phyloP scores from a whole-genome alignment of 805 yeast genomes.

The Jamesozyma lodderae region DNA sequence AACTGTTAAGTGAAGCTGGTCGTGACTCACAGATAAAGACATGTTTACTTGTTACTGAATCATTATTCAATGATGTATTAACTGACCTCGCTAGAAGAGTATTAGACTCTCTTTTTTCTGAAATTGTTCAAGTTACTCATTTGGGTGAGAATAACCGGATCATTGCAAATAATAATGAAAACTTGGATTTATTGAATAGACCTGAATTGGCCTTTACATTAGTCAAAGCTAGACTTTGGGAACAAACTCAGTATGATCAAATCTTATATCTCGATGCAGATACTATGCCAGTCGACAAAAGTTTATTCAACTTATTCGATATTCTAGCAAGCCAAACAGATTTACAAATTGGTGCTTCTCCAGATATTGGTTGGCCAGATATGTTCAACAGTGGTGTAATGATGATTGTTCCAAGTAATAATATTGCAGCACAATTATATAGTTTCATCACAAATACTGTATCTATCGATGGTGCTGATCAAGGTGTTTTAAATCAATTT shows the following conservation, averaged over 20 bases:
- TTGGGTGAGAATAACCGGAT: constrained; percentile 14
- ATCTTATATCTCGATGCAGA: constrained; percentile 60
- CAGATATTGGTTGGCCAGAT: constrained; percentile 92
- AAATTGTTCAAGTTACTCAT: constrained; percentile 23
- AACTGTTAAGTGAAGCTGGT: constrained; percentile 8
- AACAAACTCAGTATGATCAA: constrained; percentile 34
- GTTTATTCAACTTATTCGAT: constrained; percentile 19
- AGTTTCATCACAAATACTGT: constrained; percentile 19
- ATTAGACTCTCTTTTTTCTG: constrained; percentile 18
- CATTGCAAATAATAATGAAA: constrained; percentile 16
- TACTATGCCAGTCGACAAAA: constrained; percentile 38
- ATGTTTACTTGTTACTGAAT: constrained; percentile 17
- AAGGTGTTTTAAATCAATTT: constrained; percentile 75
- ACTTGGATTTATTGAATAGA: constrained; percentile 34
- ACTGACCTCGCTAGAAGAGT: constrained; percentile 12
- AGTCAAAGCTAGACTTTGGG: constrained; percentile 44
- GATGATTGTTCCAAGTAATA: constrained; percentile 43
- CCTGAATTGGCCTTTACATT: constrained; percentile 46
- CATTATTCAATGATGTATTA: constrained; percentile 13
- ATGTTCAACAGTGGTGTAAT: constrained; percentile 76
- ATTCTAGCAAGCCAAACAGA: constrained; percentile 17
- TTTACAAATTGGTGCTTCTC: constrained; percentile 41
- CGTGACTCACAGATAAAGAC: constrained; percentile 3
- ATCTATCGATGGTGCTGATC: constrained; percentile 86
- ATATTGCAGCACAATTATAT: constrained; percentile 36